Percentiles rank a stretch among this genome's conserved stretches.
phyloP scores from a whole-genome alignment of 2,329 filamentous ascomycete genomes.

The Pyrenophora seminiperda region DNA sequence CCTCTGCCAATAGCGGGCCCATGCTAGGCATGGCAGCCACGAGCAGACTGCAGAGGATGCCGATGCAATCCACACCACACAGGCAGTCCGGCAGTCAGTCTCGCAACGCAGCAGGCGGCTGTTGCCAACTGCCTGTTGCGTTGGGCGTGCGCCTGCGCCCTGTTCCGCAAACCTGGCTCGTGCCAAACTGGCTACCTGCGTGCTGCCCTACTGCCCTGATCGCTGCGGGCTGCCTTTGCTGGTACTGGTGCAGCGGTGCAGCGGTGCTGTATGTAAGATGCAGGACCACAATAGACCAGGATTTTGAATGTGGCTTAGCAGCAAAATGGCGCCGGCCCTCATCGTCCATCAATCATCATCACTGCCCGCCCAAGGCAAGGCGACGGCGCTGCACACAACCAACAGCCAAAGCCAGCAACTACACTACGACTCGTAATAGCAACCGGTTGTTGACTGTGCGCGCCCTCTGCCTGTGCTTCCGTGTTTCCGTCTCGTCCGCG shows the following conservation, averaged over 20 bases:
- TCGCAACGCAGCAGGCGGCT: too few species aligned
- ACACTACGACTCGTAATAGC: too few species aligned
- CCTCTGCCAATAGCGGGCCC: slow-evolving; percentile 5
- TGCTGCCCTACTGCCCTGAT: slow-evolving; percentile 15
- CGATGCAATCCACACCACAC: too few species aligned
- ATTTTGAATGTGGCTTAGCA: slow-evolving; percentile 16
- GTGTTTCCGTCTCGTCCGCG: too few species aligned
- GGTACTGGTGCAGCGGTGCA: too few species aligned
- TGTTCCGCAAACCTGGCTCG: slow-evolving; percentile 11
- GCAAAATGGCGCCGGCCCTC: slow-evolving; percentile 8
- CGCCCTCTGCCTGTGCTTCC: too few species aligned
- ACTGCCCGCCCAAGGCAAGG: neutral
- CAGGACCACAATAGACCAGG: too few species aligned
- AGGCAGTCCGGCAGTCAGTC: neutral
- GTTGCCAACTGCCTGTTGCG: neutral
- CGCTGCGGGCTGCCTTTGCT: neutral
- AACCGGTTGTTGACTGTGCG: too few species aligned
- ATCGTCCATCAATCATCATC: neutral
- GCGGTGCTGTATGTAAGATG: too few species aligned
- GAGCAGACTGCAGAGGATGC: neutral
- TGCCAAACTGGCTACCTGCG: slow-evolving; percentile 3
- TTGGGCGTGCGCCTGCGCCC: slow-evolving; percentile 2
- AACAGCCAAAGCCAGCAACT: too few species aligned
- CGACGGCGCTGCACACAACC: too few species aligned
- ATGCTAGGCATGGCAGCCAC: slow-evolving; percentile 4